These are phyloP conservation scores for Rubroboletus pulcherrimus DNA, from an alignment of 768 basidiomycete species.

Conservation along the genomic window DNA sequence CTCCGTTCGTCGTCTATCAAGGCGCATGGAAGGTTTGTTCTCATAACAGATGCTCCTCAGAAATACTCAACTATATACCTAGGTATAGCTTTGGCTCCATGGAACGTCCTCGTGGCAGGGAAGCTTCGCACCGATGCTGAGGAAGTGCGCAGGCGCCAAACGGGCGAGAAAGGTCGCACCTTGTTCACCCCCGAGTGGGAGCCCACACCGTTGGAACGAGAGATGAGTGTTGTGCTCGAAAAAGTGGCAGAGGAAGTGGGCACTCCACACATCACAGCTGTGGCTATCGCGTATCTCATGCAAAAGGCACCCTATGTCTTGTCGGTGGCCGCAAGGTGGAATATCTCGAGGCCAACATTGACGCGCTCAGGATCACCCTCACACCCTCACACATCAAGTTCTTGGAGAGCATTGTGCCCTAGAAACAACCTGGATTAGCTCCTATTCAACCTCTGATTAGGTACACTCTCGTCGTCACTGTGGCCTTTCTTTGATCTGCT, in stretches of 20 bases:
- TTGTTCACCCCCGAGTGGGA: conserved; percentile 24
- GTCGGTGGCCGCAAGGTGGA: conserved; percentile 40
- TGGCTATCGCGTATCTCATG: conserved; percentile 43
- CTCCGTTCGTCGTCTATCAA: conserved; percentile 52
- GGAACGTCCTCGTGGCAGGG: conserved; percentile 29
- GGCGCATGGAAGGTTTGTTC: conserved; percentile 35
- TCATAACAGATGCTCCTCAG: neutral
- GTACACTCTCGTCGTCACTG: neutral
- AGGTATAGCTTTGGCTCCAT: conserved; percentile 32
- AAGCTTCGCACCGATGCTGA: conserved; percentile 29
- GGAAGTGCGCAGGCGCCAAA: conserved; percentile 22
- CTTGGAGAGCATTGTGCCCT: conserved; percentile 36
- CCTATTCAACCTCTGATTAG: conserved; percentile 12
- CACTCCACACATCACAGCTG: conserved; percentile 30
- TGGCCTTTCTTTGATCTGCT: neutral
- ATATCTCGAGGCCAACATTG: conserved; percentile 38
- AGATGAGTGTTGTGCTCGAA: conserved; percentile 35
- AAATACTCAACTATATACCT: conserved; percentile 5
- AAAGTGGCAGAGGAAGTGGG: conserved; percentile 37
- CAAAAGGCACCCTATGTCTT: conserved; percentile 37
- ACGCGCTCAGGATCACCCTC: conserved; percentile 38
- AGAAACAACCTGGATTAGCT: conserved; percentile 13
- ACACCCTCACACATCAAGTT: conserved; percentile 33
- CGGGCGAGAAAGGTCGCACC: conserved; percentile 38
- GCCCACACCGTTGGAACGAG: conserved; percentile 31